Base-by-base conservation (phyloP, 371 early-diverging fungal species). In the Mucor piriformis region DNA sequence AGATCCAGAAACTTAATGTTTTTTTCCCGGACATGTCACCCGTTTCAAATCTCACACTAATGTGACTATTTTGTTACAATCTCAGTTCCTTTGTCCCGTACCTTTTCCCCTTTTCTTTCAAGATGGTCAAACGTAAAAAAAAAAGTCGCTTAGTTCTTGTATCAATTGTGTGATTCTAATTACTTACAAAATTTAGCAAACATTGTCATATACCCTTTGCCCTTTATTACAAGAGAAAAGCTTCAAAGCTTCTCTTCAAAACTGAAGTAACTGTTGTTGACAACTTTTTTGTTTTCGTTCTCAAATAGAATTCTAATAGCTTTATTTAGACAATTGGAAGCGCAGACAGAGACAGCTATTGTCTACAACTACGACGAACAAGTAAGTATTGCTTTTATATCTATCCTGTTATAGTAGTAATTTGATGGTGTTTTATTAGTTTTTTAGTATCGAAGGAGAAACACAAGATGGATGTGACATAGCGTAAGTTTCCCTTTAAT, bases 311-410 rank as follows among this genome's bases (percentile, higher is more conserved):
- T 3, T 11, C 38, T 37, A 21, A 18, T 29, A 42, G 25, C 10
- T 55, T 10, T 0, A 7, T 2, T 23, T 46, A 55, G 56, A 8
- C 12, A 55, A 16, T 42, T 55, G 6, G 58, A 57, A 18, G 18
- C 34, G 6, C 33, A 27, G 16, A 66, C 62, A 10, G 33, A 43
- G 6, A 58, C 62, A 0, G n/a, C n/a, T 15, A 58, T 66, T 12
- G 16, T 20, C 2, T 67, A 50, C 15, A 37, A 67, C 11, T 63
- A 54, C 21, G 15, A 54, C 8, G 56, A 59, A 7, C 63, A 61
- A 57, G 74, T 74, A 70, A 52, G 33, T 12, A 37, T 20, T 23
- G n/a, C n/a, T n/a, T n/a, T n/a, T n/a, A n/a, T n/a, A n/a, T n/a
- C n/a, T n/a, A n/a, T n/a, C n/a, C n/a, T n/a, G n/a, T n/a, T n/a